Base-by-base conservation (phyloP, 139 green algal genomes). In the Picochlorum sp. region DNA sequence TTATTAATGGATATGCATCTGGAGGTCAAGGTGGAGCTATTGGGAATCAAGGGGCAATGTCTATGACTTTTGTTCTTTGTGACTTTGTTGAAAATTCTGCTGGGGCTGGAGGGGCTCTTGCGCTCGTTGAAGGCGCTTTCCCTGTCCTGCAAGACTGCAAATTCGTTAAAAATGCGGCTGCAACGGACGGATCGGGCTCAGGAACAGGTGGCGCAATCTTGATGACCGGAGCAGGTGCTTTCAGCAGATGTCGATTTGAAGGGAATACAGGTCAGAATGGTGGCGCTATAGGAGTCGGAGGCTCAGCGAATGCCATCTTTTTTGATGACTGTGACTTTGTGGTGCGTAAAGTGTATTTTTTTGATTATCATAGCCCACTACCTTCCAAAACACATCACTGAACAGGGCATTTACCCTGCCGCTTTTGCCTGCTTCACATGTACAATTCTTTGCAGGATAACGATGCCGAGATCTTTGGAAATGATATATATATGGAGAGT, bases 401-500 rank as follows among this genome's bases (percentile, higher is more conserved):
- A 7, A 16, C 35, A 13, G 14, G 44, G 30, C 18, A 2, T 54
- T 7, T 36, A 2, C 6, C 12, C 45, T 10, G 26, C 12, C 12
- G 7, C 29, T 37, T 49, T 3, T 29, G 14, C 10, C 28, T 55
- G 8, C 20, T 25, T 14, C 2, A 16, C 35, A 6, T 36, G 20
- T 28, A 18, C 8, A n/a, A 47, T 39, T 24, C 4, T 1, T 33
- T 49, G 39, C 44, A 65, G 55, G 33, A 51, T 45, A 72, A 72
- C 57, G n/a, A 8, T 16, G 65, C 65, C 1, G 50, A 55, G 3
- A 65, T 73, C 33, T 73, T 73, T 61, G 65, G 65, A 9, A 50
- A 63, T 28, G 65, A 73, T 16, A 58, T 73, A 0, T 73, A 73
- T 56, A 67, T 73, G 58, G 65, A 73, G 59, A 63, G 44, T 33